Evolutionary conservation across 2,329 filamentous ascomycete genomes (phyloP).

Genomic region (Sporothrix mexicana): DNA sequence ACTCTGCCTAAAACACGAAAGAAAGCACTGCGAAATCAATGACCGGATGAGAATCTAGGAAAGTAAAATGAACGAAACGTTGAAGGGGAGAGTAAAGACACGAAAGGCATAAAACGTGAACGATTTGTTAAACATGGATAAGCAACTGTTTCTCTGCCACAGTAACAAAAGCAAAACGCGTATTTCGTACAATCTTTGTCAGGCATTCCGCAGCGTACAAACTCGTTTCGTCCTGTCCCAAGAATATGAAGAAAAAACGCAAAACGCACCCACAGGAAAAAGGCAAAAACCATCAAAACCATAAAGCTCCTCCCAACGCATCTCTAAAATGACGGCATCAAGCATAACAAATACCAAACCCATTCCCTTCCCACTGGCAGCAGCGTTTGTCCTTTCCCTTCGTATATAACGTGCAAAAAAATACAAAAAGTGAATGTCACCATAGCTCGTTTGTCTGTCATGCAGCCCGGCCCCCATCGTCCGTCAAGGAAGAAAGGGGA

Average conservation of each 20-base stretch:
- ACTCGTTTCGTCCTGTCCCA: not conserved
- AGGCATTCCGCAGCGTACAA: not conserved
- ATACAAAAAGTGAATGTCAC: conserved; percentile 23
- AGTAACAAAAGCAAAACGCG: not conserved
- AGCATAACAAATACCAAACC: not conserved
- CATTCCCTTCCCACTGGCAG: not conserved
- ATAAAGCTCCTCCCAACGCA: conserved; percentile 12
- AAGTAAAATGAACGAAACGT: not conserved
- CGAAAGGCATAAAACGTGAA: not conserved
- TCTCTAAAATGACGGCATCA: not conserved
- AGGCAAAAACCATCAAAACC: not conserved
- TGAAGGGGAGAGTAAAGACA: not conserved
- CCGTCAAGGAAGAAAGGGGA: conserved; percentile 34
- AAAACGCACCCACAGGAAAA: not conserved
- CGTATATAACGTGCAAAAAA: conserved; percentile 21
- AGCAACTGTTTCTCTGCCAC: not conserved
- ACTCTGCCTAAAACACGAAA: not conserved
- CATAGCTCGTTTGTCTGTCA: conserved; percentile 36
- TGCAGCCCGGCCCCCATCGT: conserved; percentile 33
- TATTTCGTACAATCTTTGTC: conserved; percentile 31
- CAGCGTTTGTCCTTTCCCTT: conserved; percentile 1
- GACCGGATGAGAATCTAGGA: not conserved
- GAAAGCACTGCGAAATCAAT: not conserved
- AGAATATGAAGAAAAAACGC: not conserved
- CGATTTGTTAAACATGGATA: no score